Evolutionary conservation across 331 rosid genomes (phyloP).

Genomic region (Phaseolus coccineus): DNA sequence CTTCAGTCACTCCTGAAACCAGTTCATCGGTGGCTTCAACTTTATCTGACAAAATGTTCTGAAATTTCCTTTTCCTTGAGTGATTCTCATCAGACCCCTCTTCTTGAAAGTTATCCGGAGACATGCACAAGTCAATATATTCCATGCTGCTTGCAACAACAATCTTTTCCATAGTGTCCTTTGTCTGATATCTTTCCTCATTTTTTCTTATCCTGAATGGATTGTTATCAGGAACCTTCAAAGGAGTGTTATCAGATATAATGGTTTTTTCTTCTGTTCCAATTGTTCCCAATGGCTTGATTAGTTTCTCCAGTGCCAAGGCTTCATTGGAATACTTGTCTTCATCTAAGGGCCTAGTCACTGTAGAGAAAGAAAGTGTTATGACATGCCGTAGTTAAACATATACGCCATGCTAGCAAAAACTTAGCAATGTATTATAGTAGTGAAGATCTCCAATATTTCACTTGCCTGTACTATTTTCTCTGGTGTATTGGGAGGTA

Average conservation of each 20-base stretch:
- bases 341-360: slow-evolving; percentile 44
- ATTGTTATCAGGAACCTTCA: slow-evolving; percentile 75
- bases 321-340: slow-evolving; percentile 54
- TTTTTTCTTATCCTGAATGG: slow-evolving; percentile 74
- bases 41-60: slow-evolving; percentile 43
- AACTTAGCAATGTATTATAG: neutral
- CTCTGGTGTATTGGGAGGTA: slow-evolving; percentile 51
- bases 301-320: slow-evolving; percentile 66
- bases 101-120: slow-evolving; percentile 40
- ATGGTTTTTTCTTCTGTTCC: slow-evolving; percentile 39
- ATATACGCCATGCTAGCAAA: neutral
- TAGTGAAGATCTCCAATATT: neutral
- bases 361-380: slow-evolving; percentile 50
- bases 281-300: slow-evolving; percentile 52
- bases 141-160: slow-evolving; percentile 44
- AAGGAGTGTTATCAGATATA: slow-evolving; percentile 24
- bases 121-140: slow-evolving; percentile 37
- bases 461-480: slow-evolving; percentile 64
- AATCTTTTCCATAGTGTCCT: slow-evolving; percentile 45
- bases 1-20: slow-evolving; percentile 62
- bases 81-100: slow-evolving; percentile 43
- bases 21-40: slow-evolving; percentile 45
- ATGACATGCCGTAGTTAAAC: slow-evolving; percentile 19
- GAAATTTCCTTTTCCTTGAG: slow-evolving; percentile 61
- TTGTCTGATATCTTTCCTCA: slow-evolving; percentile 47